phyloP scores from a whole-genome alignment of 306 rosid genomes.

The Macrotyloma uniflorum region DNA sequence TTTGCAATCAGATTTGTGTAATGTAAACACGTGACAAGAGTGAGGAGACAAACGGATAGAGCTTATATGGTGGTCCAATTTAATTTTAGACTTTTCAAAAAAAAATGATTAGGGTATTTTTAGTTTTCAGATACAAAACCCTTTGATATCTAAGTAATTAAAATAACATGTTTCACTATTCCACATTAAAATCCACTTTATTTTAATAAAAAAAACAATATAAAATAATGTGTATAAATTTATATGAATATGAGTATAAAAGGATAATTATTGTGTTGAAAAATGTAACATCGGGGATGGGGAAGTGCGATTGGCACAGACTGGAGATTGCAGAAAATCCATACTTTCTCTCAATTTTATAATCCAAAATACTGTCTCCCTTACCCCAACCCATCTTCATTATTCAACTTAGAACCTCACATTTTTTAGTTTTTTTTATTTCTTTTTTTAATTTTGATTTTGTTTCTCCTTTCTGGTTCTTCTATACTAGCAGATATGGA shows the following conservation, averaged over 20 bases:
- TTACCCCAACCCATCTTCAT: not conserved
- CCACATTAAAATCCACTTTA: too few species aligned
- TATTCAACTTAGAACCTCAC: not conserved
- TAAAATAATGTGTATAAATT: too few species aligned
- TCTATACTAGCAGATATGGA: not conserved
- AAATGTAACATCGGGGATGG: not conserved
- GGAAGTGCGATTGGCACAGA: conserved; percentile 20
- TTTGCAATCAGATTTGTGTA: not conserved
- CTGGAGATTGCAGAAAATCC: not conserved
- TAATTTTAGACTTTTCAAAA: too few species aligned
- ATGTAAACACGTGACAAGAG: not conserved
- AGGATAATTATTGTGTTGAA: not conserved
- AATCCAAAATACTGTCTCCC: not conserved
- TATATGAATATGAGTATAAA: not conserved
- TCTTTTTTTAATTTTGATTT: not conserved
- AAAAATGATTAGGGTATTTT: too few species aligned
- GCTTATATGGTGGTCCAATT: not conserved
- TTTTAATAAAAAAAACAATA: too few species aligned
- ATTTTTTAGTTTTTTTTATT: too few species aligned
- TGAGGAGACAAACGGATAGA: not conserved
- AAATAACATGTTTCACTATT: too few species aligned
- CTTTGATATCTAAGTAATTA: too few species aligned
- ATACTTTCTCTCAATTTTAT: not conserved
- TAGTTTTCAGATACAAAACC: too few species aligned
- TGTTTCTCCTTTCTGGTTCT: not conserved